These are phyloP conservation scores for Tricholoma saponaceum DNA, from an alignment of 768 basidiomycete genomes.

Conservation along the genomic window DNA sequence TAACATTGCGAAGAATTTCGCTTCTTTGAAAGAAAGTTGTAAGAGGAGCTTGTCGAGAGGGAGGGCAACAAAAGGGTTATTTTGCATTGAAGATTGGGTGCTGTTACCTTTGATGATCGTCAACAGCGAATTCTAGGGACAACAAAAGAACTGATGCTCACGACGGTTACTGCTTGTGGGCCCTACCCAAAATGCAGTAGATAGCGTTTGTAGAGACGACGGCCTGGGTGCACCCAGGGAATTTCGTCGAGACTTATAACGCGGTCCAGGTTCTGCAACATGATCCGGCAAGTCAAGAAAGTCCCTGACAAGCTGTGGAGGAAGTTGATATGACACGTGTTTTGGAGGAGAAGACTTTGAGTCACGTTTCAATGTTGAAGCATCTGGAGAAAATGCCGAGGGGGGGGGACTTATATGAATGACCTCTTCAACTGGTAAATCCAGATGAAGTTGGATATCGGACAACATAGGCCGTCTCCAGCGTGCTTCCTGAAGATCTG, in stretches of 20 bases:
- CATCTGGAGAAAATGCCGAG: neutral
- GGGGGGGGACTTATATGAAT: neutral
- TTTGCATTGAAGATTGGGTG: neutral
- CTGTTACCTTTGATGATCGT: neutral
- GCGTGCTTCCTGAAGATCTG: neutral
- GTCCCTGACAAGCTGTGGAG: neutral
- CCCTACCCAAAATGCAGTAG: neutral
- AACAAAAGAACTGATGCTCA: neutral
- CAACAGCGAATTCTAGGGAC: neutral
- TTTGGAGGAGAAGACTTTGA: neutral
- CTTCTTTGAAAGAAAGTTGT: slow-evolving; percentile 55
- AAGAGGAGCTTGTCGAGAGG: slow-evolving; percentile 51
- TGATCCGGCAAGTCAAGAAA: neutral
- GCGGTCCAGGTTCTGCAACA: neutral
- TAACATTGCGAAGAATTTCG: slow-evolving; percentile 71
- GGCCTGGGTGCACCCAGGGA: neutral
- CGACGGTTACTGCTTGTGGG: neutral
- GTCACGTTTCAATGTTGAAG: neutral
- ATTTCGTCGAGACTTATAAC: neutral
- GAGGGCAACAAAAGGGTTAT: slow-evolving; percentile 24
- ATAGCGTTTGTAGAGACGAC: neutral
- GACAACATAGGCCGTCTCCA: neutral
- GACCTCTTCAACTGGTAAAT: neutral
- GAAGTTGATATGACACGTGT: neutral
- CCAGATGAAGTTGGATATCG: neutral